A percentile compares a stretch with the other conserved stretches of the same genome.
phyloP scores from a whole-genome alignment of 441 rosid genomes.

The Omphalea diandra region DNA sequence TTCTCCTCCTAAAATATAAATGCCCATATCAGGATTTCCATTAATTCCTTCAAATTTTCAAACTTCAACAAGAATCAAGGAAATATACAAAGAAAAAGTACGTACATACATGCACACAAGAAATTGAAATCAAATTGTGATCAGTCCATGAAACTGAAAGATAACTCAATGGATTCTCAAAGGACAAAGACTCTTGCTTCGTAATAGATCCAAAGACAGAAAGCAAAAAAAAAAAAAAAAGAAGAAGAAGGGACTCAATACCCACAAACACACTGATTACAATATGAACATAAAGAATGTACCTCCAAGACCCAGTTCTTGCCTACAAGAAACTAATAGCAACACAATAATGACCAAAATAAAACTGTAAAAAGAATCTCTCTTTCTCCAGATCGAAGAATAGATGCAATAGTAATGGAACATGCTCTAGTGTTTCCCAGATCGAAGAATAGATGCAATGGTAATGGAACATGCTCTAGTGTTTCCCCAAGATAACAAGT shows the following conservation, averaged over 20 bases:
- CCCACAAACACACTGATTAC: conserved; percentile 18
- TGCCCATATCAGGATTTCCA: conserved; percentile 26
- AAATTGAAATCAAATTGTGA: conserved; percentile 20
- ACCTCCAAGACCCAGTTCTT: conserved; percentile 4
- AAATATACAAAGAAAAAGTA: conserved; percentile 22
- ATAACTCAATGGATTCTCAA: conserved; percentile 13
- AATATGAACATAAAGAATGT: conserved; percentile 16
- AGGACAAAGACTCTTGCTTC: conserved; percentile 23
- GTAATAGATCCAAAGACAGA: conserved; percentile 15
- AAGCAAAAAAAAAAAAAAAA: too few species aligned
- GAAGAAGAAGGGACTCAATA: conserved; percentile 25
- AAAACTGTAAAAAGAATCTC: conserved; percentile 34
- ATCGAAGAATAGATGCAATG: conserved; percentile 51
- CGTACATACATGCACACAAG: conserved; percentile 10
- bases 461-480: not conserved
- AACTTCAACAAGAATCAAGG: conserved; percentile 24
- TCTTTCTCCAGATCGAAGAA: conserved; percentile 63
- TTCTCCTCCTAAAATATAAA: conserved; percentile 16
- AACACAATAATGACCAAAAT: conserved; percentile 26
- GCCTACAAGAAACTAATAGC: conserved; percentile 23
- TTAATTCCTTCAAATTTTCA: conserved; percentile 27
- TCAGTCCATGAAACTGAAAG: conserved; percentile 12
- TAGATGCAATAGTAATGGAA: conserved; percentile 17
- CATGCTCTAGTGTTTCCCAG: conserved; percentile 24
- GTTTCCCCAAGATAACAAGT: conserved; percentile 33